phyloP scores from a whole-genome alignment of 805 yeast species.

The Debaryomyces tyrocola region DNA sequence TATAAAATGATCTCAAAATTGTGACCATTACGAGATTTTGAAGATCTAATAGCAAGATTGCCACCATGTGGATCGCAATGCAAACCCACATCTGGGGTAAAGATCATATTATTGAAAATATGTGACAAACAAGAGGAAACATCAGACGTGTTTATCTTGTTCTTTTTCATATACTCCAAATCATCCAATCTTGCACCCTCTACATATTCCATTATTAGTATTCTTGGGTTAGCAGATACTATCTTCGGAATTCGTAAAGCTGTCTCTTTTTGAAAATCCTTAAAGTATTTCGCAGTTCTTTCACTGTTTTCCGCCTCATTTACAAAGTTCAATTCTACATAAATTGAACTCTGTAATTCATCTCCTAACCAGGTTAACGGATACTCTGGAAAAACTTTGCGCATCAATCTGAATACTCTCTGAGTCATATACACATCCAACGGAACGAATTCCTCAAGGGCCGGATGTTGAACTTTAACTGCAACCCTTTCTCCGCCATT shows the following conservation, averaged over 20 bases:
- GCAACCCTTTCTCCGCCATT: constrained; percentile 74
- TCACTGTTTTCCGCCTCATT: constrained; percentile 83
- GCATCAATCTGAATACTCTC: constrained; percentile 71
- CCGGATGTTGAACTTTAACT: constrained; percentile 92
- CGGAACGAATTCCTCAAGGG: constrained; percentile 83
- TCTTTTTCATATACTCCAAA: constrained; percentile 56
- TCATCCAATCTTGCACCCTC: constrained; percentile 84
- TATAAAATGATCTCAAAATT: constrained; percentile 90
- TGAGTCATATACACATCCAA: constrained; percentile 79
- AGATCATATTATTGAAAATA: constrained; percentile 91
- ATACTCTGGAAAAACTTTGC: constrained; percentile 85
- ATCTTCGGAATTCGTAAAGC: constrained; percentile 81
- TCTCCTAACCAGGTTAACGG: constrained; percentile 96
- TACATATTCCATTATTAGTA: constrained; percentile 85
- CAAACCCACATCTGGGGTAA: constrained; percentile 85
- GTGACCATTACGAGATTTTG: constrained; percentile 39
- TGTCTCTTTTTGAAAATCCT: constrained; percentile 54
- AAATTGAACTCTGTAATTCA: constrained; percentile 82
- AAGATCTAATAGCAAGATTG: constrained; percentile 74
- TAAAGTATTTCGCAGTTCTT: constrained; percentile 68
- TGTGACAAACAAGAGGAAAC: constrained; percentile 87
- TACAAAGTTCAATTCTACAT: constrained; percentile 84
- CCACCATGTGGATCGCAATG: constrained; percentile 99
- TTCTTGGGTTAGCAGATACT: constrained; percentile 61
- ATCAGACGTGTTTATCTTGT: constrained; percentile 70